phyloP scores from a whole-genome alignment of 2,329 filamentous ascomycete genomes.

The Claviceps spartinae region DNA sequence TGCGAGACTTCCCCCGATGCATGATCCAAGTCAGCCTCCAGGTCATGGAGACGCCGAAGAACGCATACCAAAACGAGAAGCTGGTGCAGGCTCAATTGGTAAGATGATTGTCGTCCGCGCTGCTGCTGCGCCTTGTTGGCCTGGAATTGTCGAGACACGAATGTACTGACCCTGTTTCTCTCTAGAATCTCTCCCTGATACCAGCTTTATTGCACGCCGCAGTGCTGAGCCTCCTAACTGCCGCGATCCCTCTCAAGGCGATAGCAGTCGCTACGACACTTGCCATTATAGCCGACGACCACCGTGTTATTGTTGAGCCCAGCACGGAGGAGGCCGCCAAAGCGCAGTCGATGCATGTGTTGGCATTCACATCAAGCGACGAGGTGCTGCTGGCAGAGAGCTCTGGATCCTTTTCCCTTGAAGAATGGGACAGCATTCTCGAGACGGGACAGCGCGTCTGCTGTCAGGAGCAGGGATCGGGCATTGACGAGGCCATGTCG shows the following conservation, averaged over 20 bases:
- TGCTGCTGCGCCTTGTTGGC: neutral
- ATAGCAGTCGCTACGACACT: conserved; percentile 54
- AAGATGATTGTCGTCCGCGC: conserved; percentile 15
- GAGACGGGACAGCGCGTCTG: conserved; percentile 54
- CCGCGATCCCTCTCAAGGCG: conserved; percentile 64
- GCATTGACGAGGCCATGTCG: conserved; percentile 29
- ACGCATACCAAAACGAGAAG: conserved; percentile 49
- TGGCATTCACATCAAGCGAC: conserved; percentile 64
- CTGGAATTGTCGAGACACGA: neutral
- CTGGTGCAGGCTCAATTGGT: conserved; percentile 48
- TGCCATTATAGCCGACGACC: conserved; percentile 35
- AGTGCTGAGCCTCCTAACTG: conserved; percentile 65
- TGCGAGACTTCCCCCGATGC: conserved; percentile 61
- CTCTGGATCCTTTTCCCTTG: conserved; percentile 61
- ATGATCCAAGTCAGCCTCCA: conserved; percentile 76
- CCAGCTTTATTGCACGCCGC: conserved; percentile 72
- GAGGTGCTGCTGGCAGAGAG: conserved; percentile 70
- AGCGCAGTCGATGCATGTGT: conserved; percentile 64
- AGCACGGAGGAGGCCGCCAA: conserved; percentile 45
- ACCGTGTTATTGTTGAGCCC: conserved; percentile 43
- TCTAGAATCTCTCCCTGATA: conserved; percentile 62
- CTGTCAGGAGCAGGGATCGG: conserved; percentile 28
- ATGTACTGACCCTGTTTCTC: conserved; percentile 6
- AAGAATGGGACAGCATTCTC: conserved; percentile 61
- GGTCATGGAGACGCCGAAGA: conserved; percentile 53